These are phyloP conservation scores for Myrica gale DNA, from an alignment of 306 rosid genomes.

Conservation along the genomic window DNA sequence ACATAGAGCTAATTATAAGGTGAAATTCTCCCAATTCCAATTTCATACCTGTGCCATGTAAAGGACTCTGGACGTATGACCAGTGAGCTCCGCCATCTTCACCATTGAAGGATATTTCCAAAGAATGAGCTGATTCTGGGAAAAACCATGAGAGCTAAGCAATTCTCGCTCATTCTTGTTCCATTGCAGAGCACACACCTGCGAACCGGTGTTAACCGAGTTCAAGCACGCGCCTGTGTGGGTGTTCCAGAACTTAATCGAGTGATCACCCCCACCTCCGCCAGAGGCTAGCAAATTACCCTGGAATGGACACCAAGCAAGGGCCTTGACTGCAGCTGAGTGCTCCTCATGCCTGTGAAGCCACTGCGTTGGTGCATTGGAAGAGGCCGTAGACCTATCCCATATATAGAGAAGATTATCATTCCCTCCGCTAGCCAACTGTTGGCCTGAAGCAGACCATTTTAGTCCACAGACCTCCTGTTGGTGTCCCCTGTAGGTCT, in stretches of 20 bases:
- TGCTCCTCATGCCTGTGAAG: constrained; percentile 74
- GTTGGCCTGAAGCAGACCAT: constrained; percentile 76
- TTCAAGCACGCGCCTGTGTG: constrained; percentile 81
- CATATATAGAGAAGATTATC: constrained; percentile 72
- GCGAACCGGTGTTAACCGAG: constrained; percentile 31
- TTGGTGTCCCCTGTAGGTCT: constrained; percentile 65
- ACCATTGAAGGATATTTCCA: constrained; percentile 2
- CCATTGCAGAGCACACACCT: constrained; percentile 63
- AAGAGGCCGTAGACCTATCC: constrained; percentile 61
- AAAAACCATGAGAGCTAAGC: no score
- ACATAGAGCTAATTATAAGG: background rate
- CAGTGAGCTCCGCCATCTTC: background rate
- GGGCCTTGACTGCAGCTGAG: constrained; percentile 73
- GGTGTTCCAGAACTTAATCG: constrained; percentile 63
- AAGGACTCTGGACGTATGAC: background rate
- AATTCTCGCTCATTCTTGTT: constrained; percentile 54
- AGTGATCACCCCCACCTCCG: constrained; percentile 68
- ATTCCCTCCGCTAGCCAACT: constrained; percentile 76
- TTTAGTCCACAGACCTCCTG: constrained; percentile 79
- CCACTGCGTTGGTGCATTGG: constrained; percentile 61
- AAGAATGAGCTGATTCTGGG: no score
- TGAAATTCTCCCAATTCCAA: background rate
- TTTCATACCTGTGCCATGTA: background rate
- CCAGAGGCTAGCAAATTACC: constrained; percentile 62
- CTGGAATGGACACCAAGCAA: constrained; percentile 88